A percentile compares a stretch with the other conserved stretches of the same genome.
Conservation (phyloP, 306 rosid species). For the Mimosa pudica region DNA sequence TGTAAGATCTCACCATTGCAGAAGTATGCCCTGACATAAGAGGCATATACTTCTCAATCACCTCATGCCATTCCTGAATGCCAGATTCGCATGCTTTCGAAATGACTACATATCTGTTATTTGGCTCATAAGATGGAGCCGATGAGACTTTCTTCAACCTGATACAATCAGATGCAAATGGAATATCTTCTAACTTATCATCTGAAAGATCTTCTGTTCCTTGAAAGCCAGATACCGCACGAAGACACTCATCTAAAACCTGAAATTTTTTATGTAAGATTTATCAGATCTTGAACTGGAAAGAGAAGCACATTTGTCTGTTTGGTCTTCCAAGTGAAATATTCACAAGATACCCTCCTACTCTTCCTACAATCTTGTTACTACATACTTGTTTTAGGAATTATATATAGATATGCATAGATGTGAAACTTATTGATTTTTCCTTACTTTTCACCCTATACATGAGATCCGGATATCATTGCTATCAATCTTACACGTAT, state of each 20-base stretch:
- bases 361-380: neutral
- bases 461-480: neutral
- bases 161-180: conserved; percentile 80
- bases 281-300: conserved; percentile 5
- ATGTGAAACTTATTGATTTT: neutral
- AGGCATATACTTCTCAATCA: conserved; percentile 79
- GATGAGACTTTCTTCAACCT: conserved; percentile 92
- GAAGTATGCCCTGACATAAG: conserved; percentile 62
- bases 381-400: neutral
- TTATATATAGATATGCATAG: neutral
- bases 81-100: conserved; percentile 56
- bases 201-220: conserved; percentile 92
- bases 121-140: conserved; percentile 73
- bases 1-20: conserved; percentile 51
- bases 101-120: conserved; percentile 42
- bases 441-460: neutral
- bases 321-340: neutral
- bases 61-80: conserved; percentile 75
- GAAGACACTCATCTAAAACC: conserved; percentile 90
- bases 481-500: neutral
- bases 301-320: neutral
- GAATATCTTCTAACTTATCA: conserved; percentile 69
- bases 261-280: conserved; percentile 39
- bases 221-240: conserved; percentile 91
- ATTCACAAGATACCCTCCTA: neutral